These are phyloP conservation scores for Linnemannia elongata DNA, from an alignment of 192 early-diverging fungal species.

Conservation along the genomic window DNA sequence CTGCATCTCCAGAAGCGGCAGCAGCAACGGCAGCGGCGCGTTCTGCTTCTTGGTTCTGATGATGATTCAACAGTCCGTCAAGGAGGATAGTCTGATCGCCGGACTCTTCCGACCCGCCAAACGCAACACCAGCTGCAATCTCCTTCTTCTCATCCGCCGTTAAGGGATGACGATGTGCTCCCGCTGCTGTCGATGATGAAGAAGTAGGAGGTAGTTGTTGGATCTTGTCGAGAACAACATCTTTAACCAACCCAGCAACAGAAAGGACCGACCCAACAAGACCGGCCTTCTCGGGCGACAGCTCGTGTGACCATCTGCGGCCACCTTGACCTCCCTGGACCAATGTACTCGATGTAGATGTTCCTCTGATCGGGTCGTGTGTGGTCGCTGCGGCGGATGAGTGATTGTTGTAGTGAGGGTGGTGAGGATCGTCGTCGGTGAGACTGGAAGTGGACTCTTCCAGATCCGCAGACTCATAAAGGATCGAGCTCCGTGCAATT, in stretches of 20 bases:
- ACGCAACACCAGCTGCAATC: slow-evolving; percentile 33
- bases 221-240: slow-evolving; percentile 51
- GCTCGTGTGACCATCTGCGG: slow-evolving; percentile 51
- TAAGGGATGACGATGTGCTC: background rate
- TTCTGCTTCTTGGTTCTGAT: slow-evolving; percentile 10
- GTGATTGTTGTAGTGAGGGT: background rate
- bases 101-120: slow-evolving; percentile 45
- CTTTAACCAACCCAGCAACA: slow-evolving; percentile 40
- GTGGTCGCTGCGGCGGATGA: background rate
- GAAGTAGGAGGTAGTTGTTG: background rate
- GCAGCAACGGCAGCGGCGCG: background rate
- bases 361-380: background rate
- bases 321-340: slow-evolving; percentile 41
- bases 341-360: slow-evolving; percentile 19
- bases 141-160: slow-evolving; percentile 31
- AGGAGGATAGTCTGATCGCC: slow-evolving; percentile 47
- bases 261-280: slow-evolving; percentile 27
- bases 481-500: slow-evolving; percentile 44
- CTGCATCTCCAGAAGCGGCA: background rate
- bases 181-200: background rate
- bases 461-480: slow-evolving; percentile 43
- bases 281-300: slow-evolving; percentile 54
- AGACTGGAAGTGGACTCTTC: slow-evolving; percentile 12
- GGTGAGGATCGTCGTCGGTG: background rate
- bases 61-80: slow-evolving; percentile 19